Evolutionary conservation across 441 rosid species (phyloP).

Genomic region (Bruguiera hainesii): DNA sequence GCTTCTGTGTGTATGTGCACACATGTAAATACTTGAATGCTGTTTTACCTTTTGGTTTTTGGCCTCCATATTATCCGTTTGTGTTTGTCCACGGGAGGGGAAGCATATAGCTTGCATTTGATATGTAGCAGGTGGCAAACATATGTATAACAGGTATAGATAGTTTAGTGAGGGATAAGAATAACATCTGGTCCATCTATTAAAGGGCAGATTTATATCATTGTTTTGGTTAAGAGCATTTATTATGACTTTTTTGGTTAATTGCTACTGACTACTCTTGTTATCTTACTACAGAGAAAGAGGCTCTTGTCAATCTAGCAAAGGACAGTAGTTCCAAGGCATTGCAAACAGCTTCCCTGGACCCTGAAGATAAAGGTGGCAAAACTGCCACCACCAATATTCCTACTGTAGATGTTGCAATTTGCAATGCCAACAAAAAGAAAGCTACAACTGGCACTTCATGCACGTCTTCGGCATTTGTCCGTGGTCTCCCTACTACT

Average conservation of each 20-base stretch:
- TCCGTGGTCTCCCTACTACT: neutral
- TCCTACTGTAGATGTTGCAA: slow-evolving; percentile 16
- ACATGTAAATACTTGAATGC: neutral
- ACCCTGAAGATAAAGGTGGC: slow-evolving; percentile 12
- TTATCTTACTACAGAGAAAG: slow-evolving; percentile 7
- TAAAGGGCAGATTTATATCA: neutral
- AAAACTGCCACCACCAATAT: neutral
- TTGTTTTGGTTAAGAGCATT: neutral
- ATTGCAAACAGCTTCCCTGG: neutral
- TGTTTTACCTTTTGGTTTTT: neutral
- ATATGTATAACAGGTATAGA: neutral
- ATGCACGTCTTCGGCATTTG: slow-evolving; percentile 5
- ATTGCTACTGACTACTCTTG: slow-evolving; percentile 8
- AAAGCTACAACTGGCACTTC: neutral
- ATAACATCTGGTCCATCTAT: neutral
- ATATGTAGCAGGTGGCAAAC: neutral
- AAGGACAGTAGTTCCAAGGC: slow-evolving; percentile 11
- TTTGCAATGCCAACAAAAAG: slow-evolving; percentile 5
- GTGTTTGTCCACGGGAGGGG: neutral
- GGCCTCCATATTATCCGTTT: neutral
- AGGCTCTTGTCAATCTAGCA: slow-evolving; percentile 1
- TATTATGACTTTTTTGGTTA: neutral
- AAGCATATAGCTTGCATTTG: neutral
- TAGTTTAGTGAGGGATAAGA: neutral
- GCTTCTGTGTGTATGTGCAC: neutral